Conservation (phyloP, 257 asterid species). For the Solanum verrucosum region DNA sequence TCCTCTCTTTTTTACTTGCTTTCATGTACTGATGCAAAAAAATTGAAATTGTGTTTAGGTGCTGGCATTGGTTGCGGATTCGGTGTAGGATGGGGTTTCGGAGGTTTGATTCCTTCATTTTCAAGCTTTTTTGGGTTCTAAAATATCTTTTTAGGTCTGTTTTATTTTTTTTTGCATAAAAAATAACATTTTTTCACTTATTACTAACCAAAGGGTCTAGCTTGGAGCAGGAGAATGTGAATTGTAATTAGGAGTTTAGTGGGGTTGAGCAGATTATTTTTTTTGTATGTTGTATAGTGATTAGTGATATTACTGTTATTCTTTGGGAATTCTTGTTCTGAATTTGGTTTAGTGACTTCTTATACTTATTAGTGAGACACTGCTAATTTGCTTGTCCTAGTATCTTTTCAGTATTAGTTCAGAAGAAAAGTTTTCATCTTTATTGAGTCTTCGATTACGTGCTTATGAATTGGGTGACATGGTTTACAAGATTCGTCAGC, state of each 20-base stretch:
- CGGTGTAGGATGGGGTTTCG: slow-evolving; percentile 92
- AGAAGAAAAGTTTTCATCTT: background rate
- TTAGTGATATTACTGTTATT: background rate
- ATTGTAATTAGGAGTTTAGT: background rate
- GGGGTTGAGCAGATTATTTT: background rate
- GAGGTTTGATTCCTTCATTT: slow-evolving; percentile 35
- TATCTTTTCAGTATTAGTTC: background rate
- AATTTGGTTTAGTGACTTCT: background rate
- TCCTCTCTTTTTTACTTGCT: background rate
- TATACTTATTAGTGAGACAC: background rate
- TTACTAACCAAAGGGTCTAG: background rate
- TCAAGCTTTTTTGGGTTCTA: background rate
- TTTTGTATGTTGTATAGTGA: background rate
- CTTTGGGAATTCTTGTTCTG: background rate
- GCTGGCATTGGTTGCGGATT: slow-evolving; percentile 86
- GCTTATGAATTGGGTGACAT: background rate
- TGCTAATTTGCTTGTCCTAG: background rate
- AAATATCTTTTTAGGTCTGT: background rate
- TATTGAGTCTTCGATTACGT: background rate
- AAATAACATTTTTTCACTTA: background rate
- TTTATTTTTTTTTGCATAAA: background rate
- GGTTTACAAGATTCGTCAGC: background rate
- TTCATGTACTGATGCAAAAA: background rate
- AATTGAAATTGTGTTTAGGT: slow-evolving; percentile 30
- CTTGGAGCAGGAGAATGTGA: background rate